phyloP scores from a whole-genome alignment of 2,329 filamentous ascomycete genomes.

The Eutypella sp. region DNA sequence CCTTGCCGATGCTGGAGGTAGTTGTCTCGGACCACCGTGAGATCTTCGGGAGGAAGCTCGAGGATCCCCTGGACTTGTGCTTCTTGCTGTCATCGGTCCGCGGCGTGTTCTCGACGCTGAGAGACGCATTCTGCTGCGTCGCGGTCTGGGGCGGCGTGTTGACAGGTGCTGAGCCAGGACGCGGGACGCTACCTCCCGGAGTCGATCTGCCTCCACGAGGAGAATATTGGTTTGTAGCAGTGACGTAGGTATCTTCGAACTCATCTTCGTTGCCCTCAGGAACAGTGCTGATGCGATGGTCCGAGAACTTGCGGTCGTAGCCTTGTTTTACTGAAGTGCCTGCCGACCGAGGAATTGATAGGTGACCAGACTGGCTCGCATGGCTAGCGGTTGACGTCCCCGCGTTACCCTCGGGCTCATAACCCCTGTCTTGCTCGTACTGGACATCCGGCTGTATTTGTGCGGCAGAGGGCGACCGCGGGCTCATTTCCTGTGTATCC shows the following conservation, averaged over 20 bases:
- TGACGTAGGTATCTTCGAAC: constrained; percentile 39
- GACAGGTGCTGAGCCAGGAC: constrained; percentile 50
- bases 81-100: constrained; percentile 73
- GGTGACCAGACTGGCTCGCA: constrained; percentile 70
- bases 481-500: constrained; percentile 36
- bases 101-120: constrained; percentile 77
- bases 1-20: constrained; percentile 76
- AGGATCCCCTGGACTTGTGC: constrained; percentile 80
- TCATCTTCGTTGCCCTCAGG: constrained; percentile 77
- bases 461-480: constrained; percentile 61
- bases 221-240: constrained; percentile 46
- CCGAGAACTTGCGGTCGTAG: constrained; percentile 56
- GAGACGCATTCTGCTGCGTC: constrained; percentile 34
- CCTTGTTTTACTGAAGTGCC: constrained; percentile 38
- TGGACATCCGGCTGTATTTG: constrained; percentile 58
- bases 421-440: constrained; percentile 67
- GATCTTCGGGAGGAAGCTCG: constrained; percentile 79
- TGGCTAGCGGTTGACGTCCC: constrained; percentile 69
- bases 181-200: constrained; percentile 50
- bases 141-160: constrained; percentile 53
- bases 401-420: constrained; percentile 77
- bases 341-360: constrained; percentile 55
- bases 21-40: constrained; percentile 98
- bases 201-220: constrained; percentile 58
- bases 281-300: constrained; percentile 86